phyloP scores from a whole-genome alignment of 164 flowering plant species.

The Piper betle region DNA sequence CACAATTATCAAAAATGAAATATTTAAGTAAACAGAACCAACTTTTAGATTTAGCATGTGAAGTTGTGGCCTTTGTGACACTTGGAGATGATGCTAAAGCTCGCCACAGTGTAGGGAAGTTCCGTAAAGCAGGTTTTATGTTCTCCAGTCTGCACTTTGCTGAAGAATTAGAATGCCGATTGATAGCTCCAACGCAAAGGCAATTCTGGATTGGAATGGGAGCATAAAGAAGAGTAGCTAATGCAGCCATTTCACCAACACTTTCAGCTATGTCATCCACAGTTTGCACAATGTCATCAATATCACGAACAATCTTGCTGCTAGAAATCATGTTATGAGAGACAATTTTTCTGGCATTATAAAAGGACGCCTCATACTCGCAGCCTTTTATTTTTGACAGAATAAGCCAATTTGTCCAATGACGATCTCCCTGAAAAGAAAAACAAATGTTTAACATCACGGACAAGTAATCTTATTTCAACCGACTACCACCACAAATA shows the following conservation, averaged over 20 bases:
- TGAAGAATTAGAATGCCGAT: constrained; percentile 56
- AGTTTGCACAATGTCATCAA: constrained; percentile 61
- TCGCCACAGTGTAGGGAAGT: constrained; percentile 82
- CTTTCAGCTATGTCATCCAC: constrained; percentile 99
- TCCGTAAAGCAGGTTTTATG: constrained; percentile 65
- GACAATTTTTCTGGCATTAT: constrained; percentile 67
- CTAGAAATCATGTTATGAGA: constrained; percentile 31
- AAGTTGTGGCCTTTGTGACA: background rate
- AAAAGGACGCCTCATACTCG: constrained; percentile 91
- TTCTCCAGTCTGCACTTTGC: constrained; percentile 94
- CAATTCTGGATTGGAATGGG: constrained; percentile 75
- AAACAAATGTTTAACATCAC: constrained; percentile 3
- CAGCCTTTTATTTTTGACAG: constrained; percentile 57
- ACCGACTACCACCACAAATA: background rate
- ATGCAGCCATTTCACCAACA: constrained; percentile 92
- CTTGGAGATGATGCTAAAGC: constrained; percentile 29
- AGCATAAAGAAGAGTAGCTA: constrained; percentile 90
- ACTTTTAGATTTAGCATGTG: background rate
- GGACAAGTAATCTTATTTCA: no score
- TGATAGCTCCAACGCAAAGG: constrained; percentile 72
- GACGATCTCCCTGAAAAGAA: constrained; percentile 61
- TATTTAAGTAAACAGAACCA: background rate
- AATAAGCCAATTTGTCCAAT: constrained; percentile 91
- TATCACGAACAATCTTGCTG: constrained; percentile 33
- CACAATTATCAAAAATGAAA: background rate